phyloP scores from a whole-genome alignment of 2,329 filamentous ascomycete genomes.

The Lasiodiplodia sp. region DNA sequence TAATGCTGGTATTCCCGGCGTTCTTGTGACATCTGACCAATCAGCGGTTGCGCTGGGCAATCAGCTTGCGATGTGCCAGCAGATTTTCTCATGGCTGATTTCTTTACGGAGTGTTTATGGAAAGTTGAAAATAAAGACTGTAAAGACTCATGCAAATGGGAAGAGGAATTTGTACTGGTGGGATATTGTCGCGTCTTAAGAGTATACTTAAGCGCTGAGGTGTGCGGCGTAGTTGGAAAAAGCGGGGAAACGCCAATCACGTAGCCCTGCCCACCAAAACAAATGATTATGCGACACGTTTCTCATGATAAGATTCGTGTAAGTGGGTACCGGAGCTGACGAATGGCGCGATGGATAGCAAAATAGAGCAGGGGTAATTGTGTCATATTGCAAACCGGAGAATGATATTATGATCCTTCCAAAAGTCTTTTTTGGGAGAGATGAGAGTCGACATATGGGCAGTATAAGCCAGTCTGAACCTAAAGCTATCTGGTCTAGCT shows the following conservation, averaged over 20 bases:
- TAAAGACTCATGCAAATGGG: background rate
- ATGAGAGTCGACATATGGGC: accelerated
- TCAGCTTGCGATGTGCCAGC: background rate
- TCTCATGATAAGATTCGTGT: too few species aligned
- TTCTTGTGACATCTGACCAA: background rate
- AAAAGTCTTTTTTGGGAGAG: too few species aligned
- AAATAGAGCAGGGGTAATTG: too few species aligned
- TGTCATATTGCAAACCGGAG: too few species aligned
- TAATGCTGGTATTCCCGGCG: constrained; percentile 44
- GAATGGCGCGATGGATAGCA: too few species aligned
- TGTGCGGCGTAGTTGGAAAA: background rate
- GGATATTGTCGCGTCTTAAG: background rate
- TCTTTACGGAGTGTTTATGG: background rate
- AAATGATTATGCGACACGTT: background rate
- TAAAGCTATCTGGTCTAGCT: accelerated
- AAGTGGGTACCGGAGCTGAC: too few species aligned
- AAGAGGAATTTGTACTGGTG: background rate
- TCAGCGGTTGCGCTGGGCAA: background rate
- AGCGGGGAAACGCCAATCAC: background rate
- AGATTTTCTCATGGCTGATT: background rate
- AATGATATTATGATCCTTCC: too few species aligned
- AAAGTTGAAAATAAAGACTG: background rate
- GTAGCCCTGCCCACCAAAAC: background rate
- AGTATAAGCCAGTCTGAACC: too few species aligned
- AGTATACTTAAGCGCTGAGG: background rate